phyloP scores from a whole-genome alignment of 345 rosid genomes.

The Pugionium cornutum region DNA sequence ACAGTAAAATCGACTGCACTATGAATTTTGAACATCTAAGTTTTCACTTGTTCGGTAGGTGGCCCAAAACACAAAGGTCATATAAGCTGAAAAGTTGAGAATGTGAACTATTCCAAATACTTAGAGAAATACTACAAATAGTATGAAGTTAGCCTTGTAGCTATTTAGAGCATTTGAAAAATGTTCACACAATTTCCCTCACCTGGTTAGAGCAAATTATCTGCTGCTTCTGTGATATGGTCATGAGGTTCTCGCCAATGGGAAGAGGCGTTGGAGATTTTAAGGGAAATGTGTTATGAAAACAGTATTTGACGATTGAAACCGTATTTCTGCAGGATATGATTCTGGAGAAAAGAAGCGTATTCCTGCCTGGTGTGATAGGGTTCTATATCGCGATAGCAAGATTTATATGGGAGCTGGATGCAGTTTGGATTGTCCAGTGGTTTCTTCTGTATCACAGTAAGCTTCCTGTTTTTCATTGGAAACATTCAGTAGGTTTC shows the following conservation, averaged over 20 bases:
- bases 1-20: constrained; percentile 6
- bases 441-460: constrained; percentile 58
- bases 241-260: not conserved
- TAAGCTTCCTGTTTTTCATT: constrained; percentile 40
- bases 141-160: constrained; percentile 5
- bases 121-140: constrained; percentile 1
- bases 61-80: constrained; percentile 1
- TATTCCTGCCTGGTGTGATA: constrained; percentile 88
- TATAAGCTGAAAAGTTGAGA: constrained; percentile 2
- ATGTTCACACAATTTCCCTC: constrained; percentile 10
- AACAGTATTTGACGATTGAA: constrained; percentile 9
- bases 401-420: constrained; percentile 50
- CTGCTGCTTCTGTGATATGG: constrained; percentile 1
- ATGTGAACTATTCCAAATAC: constrained; percentile 14
- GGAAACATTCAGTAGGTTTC: not conserved
- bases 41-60: constrained; percentile 7
- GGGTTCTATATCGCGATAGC: constrained; percentile 74
- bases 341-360: constrained; percentile 83
- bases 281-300: not conserved
- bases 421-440: constrained; percentile 72
- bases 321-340: constrained; percentile 50
- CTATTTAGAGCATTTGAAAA: not conserved
- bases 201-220: constrained; percentile 1
- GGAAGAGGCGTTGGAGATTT: not conserved
- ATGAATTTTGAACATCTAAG: constrained; percentile 3